Evolutionary conservation across 164 flowering plant species (phyloP).

Genomic region (Vitis rupestris): DNA sequence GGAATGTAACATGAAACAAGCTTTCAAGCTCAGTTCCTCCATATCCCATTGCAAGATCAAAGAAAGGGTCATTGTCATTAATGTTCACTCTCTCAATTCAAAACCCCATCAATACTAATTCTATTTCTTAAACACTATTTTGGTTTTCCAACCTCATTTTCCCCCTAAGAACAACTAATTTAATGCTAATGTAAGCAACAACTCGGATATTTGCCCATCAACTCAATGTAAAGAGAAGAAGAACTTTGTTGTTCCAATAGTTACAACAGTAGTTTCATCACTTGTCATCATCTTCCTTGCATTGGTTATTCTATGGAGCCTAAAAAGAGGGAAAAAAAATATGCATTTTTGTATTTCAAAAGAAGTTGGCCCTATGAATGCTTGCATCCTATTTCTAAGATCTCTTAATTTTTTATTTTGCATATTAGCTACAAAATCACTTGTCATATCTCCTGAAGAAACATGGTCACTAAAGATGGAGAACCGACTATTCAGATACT

Average conservation of each 20-base stretch:
- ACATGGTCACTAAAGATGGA: background rate
- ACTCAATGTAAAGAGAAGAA: slow-evolving; percentile 20
- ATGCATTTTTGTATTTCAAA: background rate
- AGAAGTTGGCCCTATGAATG: background rate
- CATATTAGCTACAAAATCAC: background rate
- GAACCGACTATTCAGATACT: slow-evolving; percentile 27
- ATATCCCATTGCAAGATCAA: slow-evolving; percentile 6
- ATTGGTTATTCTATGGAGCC: slow-evolving; percentile 6
- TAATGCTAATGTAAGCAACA: slow-evolving; percentile 12
- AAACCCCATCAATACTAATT: background rate
- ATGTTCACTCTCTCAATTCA: background rate
- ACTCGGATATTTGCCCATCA: slow-evolving; percentile 12
- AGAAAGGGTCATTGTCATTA: slow-evolving; percentile 5
- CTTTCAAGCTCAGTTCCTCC: slow-evolving; percentile 15
- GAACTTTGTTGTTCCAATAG: slow-evolving; percentile 13
- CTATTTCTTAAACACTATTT: background rate
- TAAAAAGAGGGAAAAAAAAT: slow-evolving; percentile 9
- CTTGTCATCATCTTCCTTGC: slow-evolving; percentile 1
- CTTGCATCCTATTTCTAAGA: background rate
- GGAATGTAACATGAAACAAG: slow-evolving; percentile 18
- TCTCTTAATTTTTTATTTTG: background rate
- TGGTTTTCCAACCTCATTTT: background rate
- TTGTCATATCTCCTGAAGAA: background rate
- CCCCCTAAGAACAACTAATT: no score
- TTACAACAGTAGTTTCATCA: slow-evolving; percentile 9